phyloP scores from a whole-genome alignment of 768 basidiomycete genomes.

The Xerocomellus chrysenteron region DNA sequence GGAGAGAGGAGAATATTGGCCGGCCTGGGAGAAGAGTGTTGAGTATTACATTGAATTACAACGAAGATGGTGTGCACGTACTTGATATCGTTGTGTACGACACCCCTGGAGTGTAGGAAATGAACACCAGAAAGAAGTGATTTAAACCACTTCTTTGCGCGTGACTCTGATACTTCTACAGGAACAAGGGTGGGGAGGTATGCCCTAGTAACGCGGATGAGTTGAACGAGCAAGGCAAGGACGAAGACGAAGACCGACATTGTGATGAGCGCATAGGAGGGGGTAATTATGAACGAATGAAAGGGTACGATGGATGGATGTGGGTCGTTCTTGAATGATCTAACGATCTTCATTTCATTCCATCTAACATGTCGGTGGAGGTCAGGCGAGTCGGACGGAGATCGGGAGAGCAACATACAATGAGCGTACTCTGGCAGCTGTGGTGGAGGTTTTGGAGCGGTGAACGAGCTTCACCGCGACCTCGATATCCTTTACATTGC shows the following conservation, averaged over 20 bases:
- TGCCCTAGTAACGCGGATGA: conserved; percentile 52
- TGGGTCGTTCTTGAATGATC: conserved; percentile 76
- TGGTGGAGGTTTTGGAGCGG: conserved; percentile 74
- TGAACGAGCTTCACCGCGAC: conserved; percentile 95
- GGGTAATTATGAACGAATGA: conserved; percentile 91
- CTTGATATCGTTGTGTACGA: conserved; percentile 96
- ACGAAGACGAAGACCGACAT: conserved; percentile 56
- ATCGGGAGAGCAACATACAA: conserved; percentile 50
- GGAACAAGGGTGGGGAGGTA: conserved; percentile 84
- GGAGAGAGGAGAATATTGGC: conserved; percentile 88
- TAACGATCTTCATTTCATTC: conserved; percentile 98
- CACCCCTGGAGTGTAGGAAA: conserved; percentile 79
- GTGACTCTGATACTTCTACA: conserved; percentile 79
- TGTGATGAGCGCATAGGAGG: conserved; percentile 87
- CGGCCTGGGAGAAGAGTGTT: conserved; percentile 48
- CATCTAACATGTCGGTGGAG: conserved; percentile 49
- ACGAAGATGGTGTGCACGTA: conserved; percentile 37
- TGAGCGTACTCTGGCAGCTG: conserved; percentile 85
- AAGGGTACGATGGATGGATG: conserved; percentile 94
- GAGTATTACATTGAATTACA: background rate
- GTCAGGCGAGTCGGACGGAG: conserved; percentile 4
- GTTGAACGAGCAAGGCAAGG: background rate
- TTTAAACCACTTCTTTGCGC: conserved; percentile 79
- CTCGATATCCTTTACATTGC: conserved; percentile 47
- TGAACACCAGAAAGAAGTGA: conserved; percentile 79